phyloP scores from a whole-genome alignment of 2,329 filamentous ascomycete species.

The Metarhizium robertsii region DNA sequence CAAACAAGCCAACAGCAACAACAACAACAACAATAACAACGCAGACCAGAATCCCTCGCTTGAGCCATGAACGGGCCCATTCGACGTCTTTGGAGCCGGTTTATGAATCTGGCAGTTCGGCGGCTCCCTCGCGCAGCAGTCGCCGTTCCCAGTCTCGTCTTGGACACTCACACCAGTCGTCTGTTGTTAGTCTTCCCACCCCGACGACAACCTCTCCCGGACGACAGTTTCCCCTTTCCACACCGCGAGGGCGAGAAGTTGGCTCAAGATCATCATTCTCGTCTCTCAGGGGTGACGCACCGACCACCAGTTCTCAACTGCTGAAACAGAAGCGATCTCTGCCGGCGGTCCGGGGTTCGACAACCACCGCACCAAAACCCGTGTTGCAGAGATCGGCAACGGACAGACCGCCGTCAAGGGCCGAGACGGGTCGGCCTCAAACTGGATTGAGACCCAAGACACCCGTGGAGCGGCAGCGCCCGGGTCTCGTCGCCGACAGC shows the following conservation, averaged over 20 bases:
- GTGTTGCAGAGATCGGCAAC: constrained; percentile 28
- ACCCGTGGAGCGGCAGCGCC: constrained; percentile 53
- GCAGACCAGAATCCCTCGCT: constrained; percentile 69
- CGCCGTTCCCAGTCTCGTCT: constrained; percentile 59
- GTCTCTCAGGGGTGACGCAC: constrained; percentile 48
- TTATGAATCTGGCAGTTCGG: constrained; percentile 74
- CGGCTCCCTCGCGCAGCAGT: constrained; percentile 41
- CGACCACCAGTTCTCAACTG: constrained; percentile 57
- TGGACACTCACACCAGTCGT: constrained; percentile 61
- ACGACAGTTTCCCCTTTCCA: constrained; percentile 44
- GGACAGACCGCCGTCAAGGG: constrained; percentile 53
- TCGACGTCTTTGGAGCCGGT: constrained; percentile 78
- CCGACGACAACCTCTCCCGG: constrained; percentile 49
- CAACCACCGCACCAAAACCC: constrained; percentile 40
- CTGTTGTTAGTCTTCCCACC: constrained; percentile 53
- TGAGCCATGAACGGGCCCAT: constrained; percentile 61
- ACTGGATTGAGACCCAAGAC: constrained; percentile 57
- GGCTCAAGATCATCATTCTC: constrained; percentile 43
- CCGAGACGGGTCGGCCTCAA: constrained; percentile 40
- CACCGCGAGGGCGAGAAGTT: constrained; percentile 52
- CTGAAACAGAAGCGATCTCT: constrained; percentile 57
- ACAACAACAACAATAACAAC: constrained; percentile 9
- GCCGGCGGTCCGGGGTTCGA: constrained; percentile 45
- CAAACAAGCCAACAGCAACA: constrained; percentile 53
- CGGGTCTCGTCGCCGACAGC: constrained; percentile 36